A percentile compares a stretch with the other conserved stretches of the same genome.
phyloP scores from a whole-genome alignment of 306 rosid genomes.

The Prunus persica region DNA sequence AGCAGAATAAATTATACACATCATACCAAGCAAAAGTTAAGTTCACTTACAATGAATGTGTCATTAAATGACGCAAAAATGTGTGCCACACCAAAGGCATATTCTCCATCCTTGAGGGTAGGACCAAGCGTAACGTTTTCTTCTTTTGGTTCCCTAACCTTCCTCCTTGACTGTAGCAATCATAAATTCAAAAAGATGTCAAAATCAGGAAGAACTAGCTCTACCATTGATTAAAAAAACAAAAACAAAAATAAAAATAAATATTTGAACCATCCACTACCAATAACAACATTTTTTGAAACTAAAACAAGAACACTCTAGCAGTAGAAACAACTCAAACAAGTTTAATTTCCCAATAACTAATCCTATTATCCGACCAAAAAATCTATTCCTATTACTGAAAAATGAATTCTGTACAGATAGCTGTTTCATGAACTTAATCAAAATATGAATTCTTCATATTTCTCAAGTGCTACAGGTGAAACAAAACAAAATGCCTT shows the following conservation, averaged over 20 bases:
- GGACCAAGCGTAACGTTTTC: conserved; percentile 89
- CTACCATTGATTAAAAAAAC: too few relatives aligned
- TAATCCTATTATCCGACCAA: neutral
- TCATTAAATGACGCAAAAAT: conserved; percentile 83
- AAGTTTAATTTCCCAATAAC: too few relatives aligned
- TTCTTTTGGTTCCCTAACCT: conserved; percentile 86
- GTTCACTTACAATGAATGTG: conserved; percentile 66
- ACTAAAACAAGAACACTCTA: neutral
- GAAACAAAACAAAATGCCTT: too few relatives aligned
- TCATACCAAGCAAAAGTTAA: too few relatives aligned
- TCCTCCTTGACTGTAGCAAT: conserved; percentile 40
- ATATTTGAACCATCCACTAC: neutral
- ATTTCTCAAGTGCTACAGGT: too few relatives aligned
- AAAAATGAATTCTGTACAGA: too few relatives aligned
- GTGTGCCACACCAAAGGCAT: conserved; percentile 80
- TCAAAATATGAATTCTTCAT: too few relatives aligned
- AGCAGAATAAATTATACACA: neutral
- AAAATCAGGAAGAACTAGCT: neutral
- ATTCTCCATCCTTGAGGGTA: conserved; percentile 79
- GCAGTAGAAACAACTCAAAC: neutral
- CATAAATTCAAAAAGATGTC: neutral
- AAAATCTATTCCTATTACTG: neutral
- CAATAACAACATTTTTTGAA: neutral
- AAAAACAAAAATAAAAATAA: neutral
- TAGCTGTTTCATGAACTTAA: too few relatives aligned